A percentile compares a stretch with the other conserved stretches of the same genome.
Evolutionary conservation across 2,329 filamentous ascomycete species (phyloP).

Genomic region (Diaporthe sp.): DNA sequence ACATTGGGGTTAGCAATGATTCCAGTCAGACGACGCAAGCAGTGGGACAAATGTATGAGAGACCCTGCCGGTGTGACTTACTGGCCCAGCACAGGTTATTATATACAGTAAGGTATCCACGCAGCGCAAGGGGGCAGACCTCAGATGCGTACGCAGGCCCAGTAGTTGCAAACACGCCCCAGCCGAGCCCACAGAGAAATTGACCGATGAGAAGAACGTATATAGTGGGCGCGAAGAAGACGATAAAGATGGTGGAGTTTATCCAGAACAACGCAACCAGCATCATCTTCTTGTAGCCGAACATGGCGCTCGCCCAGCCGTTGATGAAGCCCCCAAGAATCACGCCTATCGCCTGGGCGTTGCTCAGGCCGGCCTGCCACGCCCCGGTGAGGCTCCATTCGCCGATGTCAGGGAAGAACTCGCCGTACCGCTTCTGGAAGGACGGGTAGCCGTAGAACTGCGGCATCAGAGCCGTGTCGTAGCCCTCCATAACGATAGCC

Average conservation of each 20-base stretch:
- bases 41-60: too few relatives aligned
- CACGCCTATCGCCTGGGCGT: slow-evolving; percentile 48
- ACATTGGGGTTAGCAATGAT: neutral
- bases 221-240: slow-evolving; percentile 52
- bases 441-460: slow-evolving; percentile 51
- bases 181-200: slow-evolving; percentile 53
- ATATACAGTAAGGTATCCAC: slow-evolving; percentile 49
- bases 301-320: slow-evolving; percentile 54
- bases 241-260: slow-evolving; percentile 53
- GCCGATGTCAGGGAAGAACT: slow-evolving; percentile 46
- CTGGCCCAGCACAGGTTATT: slow-evolving; percentile 35
- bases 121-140: slow-evolving; percentile 47
- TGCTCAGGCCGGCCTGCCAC: slow-evolving; percentile 55
- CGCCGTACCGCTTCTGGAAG: slow-evolving; percentile 49
- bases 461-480: slow-evolving; percentile 52
- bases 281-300: slow-evolving; percentile 53
- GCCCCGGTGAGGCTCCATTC: slow-evolving; percentile 49
- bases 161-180: slow-evolving; percentile 50
- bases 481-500: slow-evolving; percentile 43
- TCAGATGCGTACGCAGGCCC: slow-evolving; percentile 55
- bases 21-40: too few relatives aligned
- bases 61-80: neutral
- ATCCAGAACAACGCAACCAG: slow-evolving; percentile 47
- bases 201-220: slow-evolving; percentile 49
- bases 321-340: slow-evolving; percentile 58